Conservation (phyloP, 164 flowering plant species). For the Annona squamosa region DNA sequence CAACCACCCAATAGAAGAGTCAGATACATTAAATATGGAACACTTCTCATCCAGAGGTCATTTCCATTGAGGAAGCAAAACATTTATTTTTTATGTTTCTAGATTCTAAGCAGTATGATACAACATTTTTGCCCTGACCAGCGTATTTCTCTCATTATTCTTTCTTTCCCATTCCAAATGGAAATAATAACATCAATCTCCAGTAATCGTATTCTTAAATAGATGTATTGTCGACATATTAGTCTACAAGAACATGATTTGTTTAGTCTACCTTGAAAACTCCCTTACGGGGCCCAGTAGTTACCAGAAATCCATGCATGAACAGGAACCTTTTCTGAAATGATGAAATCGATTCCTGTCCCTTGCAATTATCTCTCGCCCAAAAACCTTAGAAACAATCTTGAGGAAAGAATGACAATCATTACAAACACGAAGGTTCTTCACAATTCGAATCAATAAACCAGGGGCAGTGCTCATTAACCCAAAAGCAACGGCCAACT, state of each 20-base stretch:
- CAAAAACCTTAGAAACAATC: constrained; percentile 20
- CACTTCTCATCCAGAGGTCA: neutral
- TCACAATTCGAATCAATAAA: constrained; percentile 23
- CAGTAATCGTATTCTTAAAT: neutral
- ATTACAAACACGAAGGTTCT: constrained; percentile 33
- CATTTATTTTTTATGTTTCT: too few relatives aligned
- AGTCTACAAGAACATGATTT: neutral
- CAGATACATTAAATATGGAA: neutral
- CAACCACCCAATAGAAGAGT: neutral
- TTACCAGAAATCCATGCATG: constrained; percentile 35
- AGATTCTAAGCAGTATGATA: neutral
- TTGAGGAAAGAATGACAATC: constrained; percentile 36
- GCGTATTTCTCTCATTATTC: neutral
- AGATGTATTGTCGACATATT: neutral
- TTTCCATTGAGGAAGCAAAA: neutral
- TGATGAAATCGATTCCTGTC: constrained; percentile 35
- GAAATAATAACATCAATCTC: neutral
- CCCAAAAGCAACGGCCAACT: constrained; percentile 28
- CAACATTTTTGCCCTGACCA: neutral
- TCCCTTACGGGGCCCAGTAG: neutral
- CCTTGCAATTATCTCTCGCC: constrained; percentile 27
- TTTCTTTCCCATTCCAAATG: neutral
- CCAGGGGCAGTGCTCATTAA: constrained; percentile 18
- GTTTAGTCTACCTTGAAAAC: neutral
- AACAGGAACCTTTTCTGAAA: constrained; percentile 31